Evolutionary conservation across 2,329 filamentous ascomycete species (phyloP), one percentile per base, ranked within the genome.

Genomic region (Colletotrichum viniferum): DNA sequence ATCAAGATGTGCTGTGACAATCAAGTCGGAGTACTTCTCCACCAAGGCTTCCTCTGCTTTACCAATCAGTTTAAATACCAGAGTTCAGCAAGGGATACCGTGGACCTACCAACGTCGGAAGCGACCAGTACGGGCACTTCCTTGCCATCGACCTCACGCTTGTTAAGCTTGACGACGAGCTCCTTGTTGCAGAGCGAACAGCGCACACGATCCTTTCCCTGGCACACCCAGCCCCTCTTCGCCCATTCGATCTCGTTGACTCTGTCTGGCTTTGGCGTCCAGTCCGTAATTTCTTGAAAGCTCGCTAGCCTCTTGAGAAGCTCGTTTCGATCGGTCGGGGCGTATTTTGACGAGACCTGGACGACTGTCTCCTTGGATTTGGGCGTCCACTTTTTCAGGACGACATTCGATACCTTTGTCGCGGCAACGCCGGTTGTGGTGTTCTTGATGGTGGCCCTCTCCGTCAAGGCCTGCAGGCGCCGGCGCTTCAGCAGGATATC

Each of bases 191-290:
- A 99, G 4, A 96, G 92, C 55, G 94, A 93, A 82, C 97, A 99
- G 21, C 92, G 92, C 18, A 98, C 95, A 5, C 94, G 94, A 84
- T 98, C 96, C 78, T 92, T 92, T 79, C 94, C 94, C 61, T 94
- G 92, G 80, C 96, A 98, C 5, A 93, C 89, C 96, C 97, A 99
- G 1, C 96, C 96, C 74, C 94, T 88, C 87, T 96, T 98, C 1
- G 96, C 96, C 97, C 97, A 99, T 83, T 96, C 94, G 9, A 98
- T 92, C 85, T 98, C 97, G 81, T 92, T 95, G 79, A 98, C 93
- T 38, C 88, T 89, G 68, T 96, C 91, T 0, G 97, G 96, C 83
- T 98, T 98, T 0, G 95, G 94, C n/a, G 94, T 94, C 96, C 96
- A 99, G 82, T 94, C 91, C 69, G 95, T 97, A 63, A 98, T 92